Conservation (phyloP, 768 basidiomycete species). For the Pilatotrama ljubarskyi region DNA sequence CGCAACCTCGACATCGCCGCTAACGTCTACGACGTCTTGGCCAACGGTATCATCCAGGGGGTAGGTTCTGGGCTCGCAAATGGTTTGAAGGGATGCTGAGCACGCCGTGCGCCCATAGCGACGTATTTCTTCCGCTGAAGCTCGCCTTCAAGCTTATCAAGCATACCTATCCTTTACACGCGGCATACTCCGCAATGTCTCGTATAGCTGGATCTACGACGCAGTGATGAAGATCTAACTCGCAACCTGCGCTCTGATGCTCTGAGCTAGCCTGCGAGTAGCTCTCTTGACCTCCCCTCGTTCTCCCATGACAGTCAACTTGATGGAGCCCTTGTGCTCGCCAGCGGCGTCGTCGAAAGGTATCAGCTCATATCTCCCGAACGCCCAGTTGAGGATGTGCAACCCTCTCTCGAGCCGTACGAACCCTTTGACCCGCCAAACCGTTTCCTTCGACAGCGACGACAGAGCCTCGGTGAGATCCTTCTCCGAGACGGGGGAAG, state of each 20-base stretch:
- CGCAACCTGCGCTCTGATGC: constrained; percentile 39
- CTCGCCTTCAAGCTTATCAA: too few species aligned
- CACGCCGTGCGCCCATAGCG: too few species aligned
- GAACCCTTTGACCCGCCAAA: constrained; percentile 90
- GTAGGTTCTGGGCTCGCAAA: too few species aligned
- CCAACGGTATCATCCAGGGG: too few species aligned
- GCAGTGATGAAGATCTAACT: constrained; percentile 18
- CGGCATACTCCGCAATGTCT: too few species aligned
- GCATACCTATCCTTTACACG: too few species aligned
- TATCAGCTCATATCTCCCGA: constrained; percentile 77
- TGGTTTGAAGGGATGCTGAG: too few species aligned
- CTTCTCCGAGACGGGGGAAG: constrained; percentile 36
- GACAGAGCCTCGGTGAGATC: constrained; percentile 49
- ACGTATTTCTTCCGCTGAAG: too few species aligned
- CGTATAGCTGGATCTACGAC: not conserved
- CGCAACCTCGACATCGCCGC: too few species aligned
- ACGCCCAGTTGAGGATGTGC: constrained; percentile 89
- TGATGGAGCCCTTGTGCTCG: constrained; percentile 40
- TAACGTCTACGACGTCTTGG: too few species aligned
- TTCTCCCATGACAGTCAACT: constrained; percentile 91
- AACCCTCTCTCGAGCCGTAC: constrained; percentile 49
- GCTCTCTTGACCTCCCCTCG: constrained; percentile 72
- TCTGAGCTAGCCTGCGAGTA: constrained; percentile 53
- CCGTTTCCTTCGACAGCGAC: constrained; percentile 59
- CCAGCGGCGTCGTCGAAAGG: constrained; percentile 33